Evolutionary conservation across 495 filamentous ascomycete genomes (phyloP).

Genomic region (Massariosphaeria phaeospora): DNA sequence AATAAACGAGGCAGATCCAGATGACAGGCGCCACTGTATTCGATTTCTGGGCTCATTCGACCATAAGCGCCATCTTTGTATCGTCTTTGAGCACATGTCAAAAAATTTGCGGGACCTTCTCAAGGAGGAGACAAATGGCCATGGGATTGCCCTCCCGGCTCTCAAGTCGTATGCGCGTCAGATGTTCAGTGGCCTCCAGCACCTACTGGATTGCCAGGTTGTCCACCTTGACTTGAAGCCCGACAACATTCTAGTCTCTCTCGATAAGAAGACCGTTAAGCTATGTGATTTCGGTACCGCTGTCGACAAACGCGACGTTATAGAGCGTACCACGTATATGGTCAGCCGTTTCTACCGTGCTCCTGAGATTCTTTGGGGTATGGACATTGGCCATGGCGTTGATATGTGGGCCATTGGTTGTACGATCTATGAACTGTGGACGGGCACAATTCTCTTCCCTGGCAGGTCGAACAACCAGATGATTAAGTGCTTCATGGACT

Average conservation of each 20-base stretch:
- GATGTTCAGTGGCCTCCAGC: constrained; percentile 81
- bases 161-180: constrained; percentile 87
- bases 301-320: constrained; percentile 72
- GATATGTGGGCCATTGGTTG: constrained; percentile 98
- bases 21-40: constrained; percentile 89
- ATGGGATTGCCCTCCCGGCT: constrained; percentile 81
- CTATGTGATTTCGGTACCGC: constrained; percentile 95
- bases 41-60: constrained; percentile 82
- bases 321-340: constrained; percentile 86
- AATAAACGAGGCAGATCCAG: constrained; percentile 73
- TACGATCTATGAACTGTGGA: constrained; percentile 94
- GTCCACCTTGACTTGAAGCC: constrained; percentile 95
- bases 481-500: constrained; percentile 92
- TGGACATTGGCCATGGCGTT: constrained; percentile 87
- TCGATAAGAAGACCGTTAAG: constrained; percentile 78
- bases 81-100: constrained; percentile 90
- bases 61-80: constrained; percentile 90
- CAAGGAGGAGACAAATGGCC: constrained; percentile 91
- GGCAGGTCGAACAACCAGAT: constrained; percentile 97
- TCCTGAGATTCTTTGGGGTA: constrained; percentile 94
- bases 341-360: constrained; percentile 96
- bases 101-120: constrained; percentile 87
- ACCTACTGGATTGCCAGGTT: constrained; percentile 86
- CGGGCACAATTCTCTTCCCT: constrained; percentile 93
- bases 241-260: constrained; percentile 85